Conservation (phyloP, 257 asterid genomes). For the Nemophila menziesii region DNA sequence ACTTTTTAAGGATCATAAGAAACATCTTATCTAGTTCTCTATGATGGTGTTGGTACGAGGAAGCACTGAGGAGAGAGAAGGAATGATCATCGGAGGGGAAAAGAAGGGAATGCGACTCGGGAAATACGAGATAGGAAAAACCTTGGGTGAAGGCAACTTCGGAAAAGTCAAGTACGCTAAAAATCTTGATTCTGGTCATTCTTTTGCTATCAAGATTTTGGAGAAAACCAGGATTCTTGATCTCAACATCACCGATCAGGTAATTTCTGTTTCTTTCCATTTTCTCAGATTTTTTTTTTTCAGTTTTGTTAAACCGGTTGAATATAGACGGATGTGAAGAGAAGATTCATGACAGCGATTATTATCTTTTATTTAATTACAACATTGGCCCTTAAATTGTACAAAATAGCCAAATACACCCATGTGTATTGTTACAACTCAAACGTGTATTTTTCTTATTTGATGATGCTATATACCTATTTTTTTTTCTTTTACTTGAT, state of each 20-base stretch:
- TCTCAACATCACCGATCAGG: constrained; percentile 78
- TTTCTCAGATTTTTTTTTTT: not conserved
- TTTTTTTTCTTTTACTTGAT: not conserved
- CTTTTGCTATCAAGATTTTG: constrained; percentile 72
- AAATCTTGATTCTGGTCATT: constrained; percentile 40
- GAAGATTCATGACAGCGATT: too few species aligned
- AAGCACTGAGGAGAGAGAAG: constrained; percentile 13
- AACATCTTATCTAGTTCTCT: too few species aligned
- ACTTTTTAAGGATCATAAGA: too few species aligned
- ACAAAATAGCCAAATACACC: too few species aligned
- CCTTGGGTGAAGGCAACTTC: constrained; percentile 87
- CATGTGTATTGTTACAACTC: too few species aligned
- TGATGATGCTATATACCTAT: not conserved
- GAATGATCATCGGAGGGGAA: constrained; percentile 5
- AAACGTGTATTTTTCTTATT: too few species aligned
- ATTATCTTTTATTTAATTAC: too few species aligned
- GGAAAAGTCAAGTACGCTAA: constrained; percentile 79
- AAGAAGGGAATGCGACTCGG: constrained; percentile 52
- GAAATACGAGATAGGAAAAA: constrained; percentile 72
- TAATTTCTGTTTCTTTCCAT: too few species aligned
- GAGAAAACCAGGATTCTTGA: constrained; percentile 59
- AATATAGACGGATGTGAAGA: too few species aligned
- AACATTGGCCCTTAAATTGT: too few species aligned
- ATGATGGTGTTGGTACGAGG: constrained; percentile 32
- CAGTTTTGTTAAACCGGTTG: too few species aligned